phyloP scores from a whole-genome alignment of 2,329 filamentous ascomycete species.

The Talaromyces albobiverticillius region DNA sequence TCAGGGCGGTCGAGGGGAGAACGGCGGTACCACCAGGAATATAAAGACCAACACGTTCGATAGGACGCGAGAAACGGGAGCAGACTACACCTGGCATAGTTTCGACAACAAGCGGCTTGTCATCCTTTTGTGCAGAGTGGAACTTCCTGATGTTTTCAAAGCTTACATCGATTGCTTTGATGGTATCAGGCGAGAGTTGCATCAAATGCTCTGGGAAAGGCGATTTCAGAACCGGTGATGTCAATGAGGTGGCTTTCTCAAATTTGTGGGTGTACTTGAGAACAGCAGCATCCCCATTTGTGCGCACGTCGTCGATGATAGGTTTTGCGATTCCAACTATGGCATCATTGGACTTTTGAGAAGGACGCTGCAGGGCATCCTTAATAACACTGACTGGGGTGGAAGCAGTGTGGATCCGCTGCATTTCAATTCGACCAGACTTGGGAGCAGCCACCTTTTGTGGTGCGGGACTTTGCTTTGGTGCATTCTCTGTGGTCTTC shows the following conservation, averaged over 20 bases:
- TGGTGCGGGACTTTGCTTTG: slow-evolving; percentile 29
- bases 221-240: slow-evolving; percentile 81
- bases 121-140: slow-evolving; percentile 85
- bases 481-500: slow-evolving; percentile 19
- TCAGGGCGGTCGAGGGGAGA: slow-evolving; percentile 93
- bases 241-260: slow-evolving; percentile 89
- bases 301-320: slow-evolving; percentile 83
- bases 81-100: slow-evolving; percentile 98
- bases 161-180: slow-evolving; percentile 86
- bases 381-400: slow-evolving; percentile 64
- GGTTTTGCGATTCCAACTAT: slow-evolving; percentile 89
- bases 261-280: slow-evolving; percentile 97
- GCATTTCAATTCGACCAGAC: slow-evolving; percentile 73
- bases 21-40: slow-evolving; percentile 95
- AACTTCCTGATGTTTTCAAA: slow-evolving; percentile 94
- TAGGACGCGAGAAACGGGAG: slow-evolving; percentile 86
- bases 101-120: slow-evolving; percentile 78
- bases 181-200: slow-evolving; percentile 78
- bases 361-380: slow-evolving; percentile 78
- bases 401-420: slow-evolving; percentile 67
- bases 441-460: slow-evolving; percentile 47
- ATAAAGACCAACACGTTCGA: slow-evolving; percentile 94
- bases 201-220: slow-evolving; percentile 85
- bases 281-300: slow-evolving; percentile 80
- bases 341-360: slow-evolving; percentile 89